phyloP scores from a whole-genome alignment of 371 early-diverging fungal species.

The Cladochytrium tenue region DNA sequence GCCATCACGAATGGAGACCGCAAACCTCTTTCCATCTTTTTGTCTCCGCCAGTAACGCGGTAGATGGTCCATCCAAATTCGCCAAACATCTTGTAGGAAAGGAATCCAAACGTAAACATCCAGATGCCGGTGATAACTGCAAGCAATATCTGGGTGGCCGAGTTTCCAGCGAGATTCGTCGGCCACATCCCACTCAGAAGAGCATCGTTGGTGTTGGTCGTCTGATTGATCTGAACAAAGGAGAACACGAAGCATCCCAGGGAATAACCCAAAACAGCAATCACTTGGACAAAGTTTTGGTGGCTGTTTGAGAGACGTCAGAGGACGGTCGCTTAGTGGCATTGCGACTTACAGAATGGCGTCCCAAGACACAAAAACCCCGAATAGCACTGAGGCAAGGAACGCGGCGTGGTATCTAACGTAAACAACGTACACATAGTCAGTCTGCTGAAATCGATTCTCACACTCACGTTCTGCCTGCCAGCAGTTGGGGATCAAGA shows the following conservation, averaged over 20 bases:
- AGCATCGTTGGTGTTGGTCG: background rate
- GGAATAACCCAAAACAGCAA: constrained; percentile 30
- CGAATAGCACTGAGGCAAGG: constrained; percentile 15
- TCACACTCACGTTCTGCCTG: background rate
- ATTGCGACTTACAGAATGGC: constrained; percentile 18
- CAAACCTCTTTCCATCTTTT: constrained; percentile 4
- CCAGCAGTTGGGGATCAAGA: background rate
- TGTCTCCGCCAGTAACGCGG: constrained; percentile 22
- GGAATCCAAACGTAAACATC: constrained; percentile 11
- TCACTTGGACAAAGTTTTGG: constrained; percentile 44
- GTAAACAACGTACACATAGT: too few relatives aligned
- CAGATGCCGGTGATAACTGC: constrained; percentile 13
- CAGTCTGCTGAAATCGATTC: too few relatives aligned
- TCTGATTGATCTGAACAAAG: constrained; percentile 19
- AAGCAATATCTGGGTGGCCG: constrained; percentile 9
- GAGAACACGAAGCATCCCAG: constrained; percentile 12
- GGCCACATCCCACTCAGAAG: background rate
- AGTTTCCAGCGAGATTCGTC: background rate
- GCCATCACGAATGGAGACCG: background rate
- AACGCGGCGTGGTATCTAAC: constrained; percentile 19
- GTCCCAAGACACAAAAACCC: constrained; percentile 24
- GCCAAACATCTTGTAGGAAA: constrained; percentile 6
- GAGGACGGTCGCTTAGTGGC: constrained; percentile 32
- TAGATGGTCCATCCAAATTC: constrained; percentile 31
- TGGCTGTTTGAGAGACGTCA: constrained; percentile 41